phyloP scores from a whole-genome alignment of 257 asterid species.

The Handroanthus guayacan region DNA sequence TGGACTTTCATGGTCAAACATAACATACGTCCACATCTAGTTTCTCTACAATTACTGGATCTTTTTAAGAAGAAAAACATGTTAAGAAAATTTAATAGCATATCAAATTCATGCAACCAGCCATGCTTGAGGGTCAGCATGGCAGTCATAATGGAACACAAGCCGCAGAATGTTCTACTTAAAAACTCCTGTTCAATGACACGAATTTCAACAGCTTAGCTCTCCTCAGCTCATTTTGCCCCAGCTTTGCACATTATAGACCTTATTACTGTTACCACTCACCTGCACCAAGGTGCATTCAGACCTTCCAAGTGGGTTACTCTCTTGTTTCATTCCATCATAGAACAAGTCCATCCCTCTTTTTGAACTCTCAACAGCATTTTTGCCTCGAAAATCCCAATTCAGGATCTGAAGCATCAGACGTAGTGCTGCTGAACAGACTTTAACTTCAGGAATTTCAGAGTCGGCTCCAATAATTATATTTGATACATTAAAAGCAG shows the following conservation, averaged over 20 bases:
- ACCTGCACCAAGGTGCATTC: conserved; percentile 91
- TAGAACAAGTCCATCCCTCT: conserved; percentile 62
- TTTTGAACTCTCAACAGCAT: conserved; percentile 51
- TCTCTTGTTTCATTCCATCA: conserved; percentile 59
- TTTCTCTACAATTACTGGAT: conserved; percentile 6
- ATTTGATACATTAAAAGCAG: conserved; percentile 71
- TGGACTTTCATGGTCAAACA: conserved; percentile 13
- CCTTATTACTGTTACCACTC: conserved; percentile 35
- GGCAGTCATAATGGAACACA: conserved; percentile 4
- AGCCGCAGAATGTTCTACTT: not conserved
- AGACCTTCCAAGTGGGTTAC: conserved; percentile 52
- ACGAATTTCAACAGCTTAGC: conserved; percentile 8
- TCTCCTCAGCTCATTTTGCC: conserved; percentile 25
- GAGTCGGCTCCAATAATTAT: conserved; percentile 67
- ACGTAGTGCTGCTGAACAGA: conserved; percentile 75
- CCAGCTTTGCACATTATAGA: conserved; percentile 12
- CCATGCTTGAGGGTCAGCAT: conserved; percentile 14
- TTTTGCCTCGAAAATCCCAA: conserved; percentile 83
- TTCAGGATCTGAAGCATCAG: conserved; percentile 91
- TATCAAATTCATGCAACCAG: not conserved
- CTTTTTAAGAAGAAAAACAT: not conserved
- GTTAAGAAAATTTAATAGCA: not conserved
- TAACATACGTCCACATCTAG: conserved; percentile 11
- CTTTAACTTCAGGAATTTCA: conserved; percentile 81
- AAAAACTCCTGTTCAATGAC: conserved; percentile 20